Percentiles rank a stretch among this genome's conserved stretches.
These are phyloP conservation scores for Hypoxylon cercidicola DNA, from an alignment of 495 filamentous ascomycete species.

Conservation along the genomic window DNA sequence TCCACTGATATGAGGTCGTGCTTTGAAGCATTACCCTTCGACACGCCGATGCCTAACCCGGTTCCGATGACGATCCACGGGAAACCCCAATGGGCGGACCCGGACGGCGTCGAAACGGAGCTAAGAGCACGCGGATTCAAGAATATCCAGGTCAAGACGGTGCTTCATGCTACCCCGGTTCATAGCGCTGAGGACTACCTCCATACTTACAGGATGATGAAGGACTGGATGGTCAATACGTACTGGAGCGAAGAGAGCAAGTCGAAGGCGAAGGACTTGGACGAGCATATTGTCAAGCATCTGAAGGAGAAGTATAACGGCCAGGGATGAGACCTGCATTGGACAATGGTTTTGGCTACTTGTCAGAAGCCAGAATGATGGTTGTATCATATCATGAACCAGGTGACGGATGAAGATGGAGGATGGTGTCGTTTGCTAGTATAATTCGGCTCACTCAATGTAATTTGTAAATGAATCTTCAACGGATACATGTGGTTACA, in stretches of 20 bases:
- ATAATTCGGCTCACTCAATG: no score
- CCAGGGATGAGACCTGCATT: conserved; percentile 49
- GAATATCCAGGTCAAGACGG: conserved; percentile 47
- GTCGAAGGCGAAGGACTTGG: conserved; percentile 45
- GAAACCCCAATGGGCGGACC: conserved; percentile 49
- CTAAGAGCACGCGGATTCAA: conserved; percentile 45
- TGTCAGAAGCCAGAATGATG: conserved; percentile 41
- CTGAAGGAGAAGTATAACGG: conserved; percentile 51
- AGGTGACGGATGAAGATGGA: no score
- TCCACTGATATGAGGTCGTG: conserved; percentile 44
- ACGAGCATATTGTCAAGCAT: conserved; percentile 44
- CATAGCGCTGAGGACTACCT: conserved; percentile 48
- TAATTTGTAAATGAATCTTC: no score
- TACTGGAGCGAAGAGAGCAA: conserved; percentile 54
- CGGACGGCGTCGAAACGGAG: conserved; percentile 49
- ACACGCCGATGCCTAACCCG: conserved; percentile 46
- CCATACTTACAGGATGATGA: conserved; percentile 46
- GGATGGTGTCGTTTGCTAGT: no score
- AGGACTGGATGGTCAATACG: conserved; percentile 49
- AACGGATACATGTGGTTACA: no score
- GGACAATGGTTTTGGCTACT: conserved; percentile 48
- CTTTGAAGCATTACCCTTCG: conserved; percentile 51
- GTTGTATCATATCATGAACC: no score
- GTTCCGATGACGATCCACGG: conserved; percentile 46
- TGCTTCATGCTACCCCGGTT: conserved; percentile 40